Percentiles rank a stretch among this genome's conserved stretches.
These are phyloP conservation scores for Claviceps digitariae DNA, from an alignment of 2,329 filamentous ascomycete species.

Conservation along the genomic window DNA sequence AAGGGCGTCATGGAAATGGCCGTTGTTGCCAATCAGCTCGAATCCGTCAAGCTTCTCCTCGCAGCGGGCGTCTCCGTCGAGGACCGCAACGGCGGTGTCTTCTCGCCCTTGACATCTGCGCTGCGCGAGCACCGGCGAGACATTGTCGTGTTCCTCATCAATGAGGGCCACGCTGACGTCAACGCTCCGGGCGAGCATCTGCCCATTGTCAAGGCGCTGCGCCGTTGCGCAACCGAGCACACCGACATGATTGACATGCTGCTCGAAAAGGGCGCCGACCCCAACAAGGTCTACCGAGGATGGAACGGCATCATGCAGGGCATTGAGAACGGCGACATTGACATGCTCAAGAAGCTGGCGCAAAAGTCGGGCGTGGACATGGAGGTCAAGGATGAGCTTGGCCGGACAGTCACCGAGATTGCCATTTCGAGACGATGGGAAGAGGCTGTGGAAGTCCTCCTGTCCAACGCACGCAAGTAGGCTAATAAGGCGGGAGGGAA, in stretches of 20 bases:
- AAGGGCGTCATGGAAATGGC: constrained; percentile 57
- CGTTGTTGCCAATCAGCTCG: constrained; percentile 51
- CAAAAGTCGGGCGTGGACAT: constrained; percentile 37
- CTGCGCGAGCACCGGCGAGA: constrained; percentile 49
- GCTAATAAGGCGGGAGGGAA: no score
- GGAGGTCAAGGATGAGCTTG: constrained; percentile 37
- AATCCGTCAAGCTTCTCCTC: constrained; percentile 52
- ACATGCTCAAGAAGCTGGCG: constrained; percentile 38
- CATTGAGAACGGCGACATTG: constrained; percentile 47
- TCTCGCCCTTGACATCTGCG: constrained; percentile 54
- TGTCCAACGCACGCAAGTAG: constrained; percentile 19
- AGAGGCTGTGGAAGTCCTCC: constrained; percentile 37
- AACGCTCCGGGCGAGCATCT: constrained; percentile 58
- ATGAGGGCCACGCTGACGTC: constrained; percentile 47
- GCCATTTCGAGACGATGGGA: constrained; percentile 44
- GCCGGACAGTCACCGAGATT: constrained; percentile 41
- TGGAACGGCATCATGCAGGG: constrained; percentile 55
- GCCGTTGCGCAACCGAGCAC: constrained; percentile 41
- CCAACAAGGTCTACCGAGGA: constrained; percentile 53
- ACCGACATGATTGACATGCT: constrained; percentile 49
- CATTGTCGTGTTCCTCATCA: constrained; percentile 48
- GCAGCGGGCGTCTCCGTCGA: constrained; percentile 53
- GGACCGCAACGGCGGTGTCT: constrained; percentile 60
- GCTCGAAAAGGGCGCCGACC: constrained; percentile 49
- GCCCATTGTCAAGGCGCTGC: constrained; percentile 56